Percentiles rank a stretch among this genome's conserved stretches.
These are phyloP conservation scores for Neurospora pannonica DNA, from an alignment of 495 filamentous ascomycete species.

Conservation along the genomic window DNA sequence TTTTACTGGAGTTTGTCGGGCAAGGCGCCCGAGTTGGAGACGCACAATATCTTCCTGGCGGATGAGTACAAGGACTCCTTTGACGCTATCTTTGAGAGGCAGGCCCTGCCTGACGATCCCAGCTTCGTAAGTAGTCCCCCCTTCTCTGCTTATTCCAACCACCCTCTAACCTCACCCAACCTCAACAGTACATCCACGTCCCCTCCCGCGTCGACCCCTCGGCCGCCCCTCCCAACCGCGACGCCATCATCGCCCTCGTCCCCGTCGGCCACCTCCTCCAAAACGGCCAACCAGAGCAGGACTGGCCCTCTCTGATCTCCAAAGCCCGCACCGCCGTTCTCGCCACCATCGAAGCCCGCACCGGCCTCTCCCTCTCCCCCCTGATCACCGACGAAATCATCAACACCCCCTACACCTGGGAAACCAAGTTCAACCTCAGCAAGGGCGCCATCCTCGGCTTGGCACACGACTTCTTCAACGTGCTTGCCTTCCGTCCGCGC, in stretches of 20 bases:
- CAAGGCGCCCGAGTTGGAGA: slow-evolving; percentile 46
- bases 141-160: background rate
- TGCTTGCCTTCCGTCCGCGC: slow-evolving; percentile 52
- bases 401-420: slow-evolving; percentile 55
- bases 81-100: slow-evolving; percentile 59
- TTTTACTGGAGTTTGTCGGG: slow-evolving; percentile 61
- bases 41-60: slow-evolving; percentile 68
- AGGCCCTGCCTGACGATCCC: slow-evolving; percentile 51
- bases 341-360: slow-evolving; percentile 45
- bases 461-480: slow-evolving; percentile 62
- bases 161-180: background rate
- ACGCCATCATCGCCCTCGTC: slow-evolving; percentile 55
- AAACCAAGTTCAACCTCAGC: slow-evolving; percentile 57
- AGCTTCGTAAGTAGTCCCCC: slow-evolving; percentile 37
- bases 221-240: slow-evolving; percentile 53
- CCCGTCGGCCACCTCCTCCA: slow-evolving; percentile 53
- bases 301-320: slow-evolving; percentile 46
- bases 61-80: slow-evolving; percentile 59
- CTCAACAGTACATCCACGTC: slow-evolving; percentile 52
- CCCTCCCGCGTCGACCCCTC: slow-evolving; percentile 54
- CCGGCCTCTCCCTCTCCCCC: slow-evolving; percentile 31
- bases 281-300: slow-evolving; percentile 33
- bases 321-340: slow-evolving; percentile 45
- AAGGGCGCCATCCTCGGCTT: slow-evolving; percentile 60
- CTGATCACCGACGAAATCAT: slow-evolving; percentile 47